phyloP scores from a whole-genome alignment of 306 rosid genomes.

The Mimosa pudica region DNA sequence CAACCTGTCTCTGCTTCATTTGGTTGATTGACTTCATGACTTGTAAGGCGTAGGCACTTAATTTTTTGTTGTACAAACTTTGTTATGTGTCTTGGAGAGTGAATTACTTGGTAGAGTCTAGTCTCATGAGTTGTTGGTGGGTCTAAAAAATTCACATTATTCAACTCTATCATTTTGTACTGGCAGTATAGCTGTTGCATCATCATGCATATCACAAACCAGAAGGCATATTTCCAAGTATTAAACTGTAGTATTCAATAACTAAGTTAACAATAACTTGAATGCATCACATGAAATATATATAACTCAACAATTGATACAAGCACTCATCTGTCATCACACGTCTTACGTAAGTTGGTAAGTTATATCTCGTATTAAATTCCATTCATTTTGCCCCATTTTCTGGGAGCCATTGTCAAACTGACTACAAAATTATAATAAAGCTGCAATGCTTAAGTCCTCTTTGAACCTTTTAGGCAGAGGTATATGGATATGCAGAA shows the following conservation, averaged over 20 bases:
- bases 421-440: not conserved
- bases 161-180: not conserved
- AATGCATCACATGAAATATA: not conserved
- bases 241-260: not conserved
- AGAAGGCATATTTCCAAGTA: not conserved
- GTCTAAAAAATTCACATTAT: too few relatives aligned
- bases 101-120: not conserved
- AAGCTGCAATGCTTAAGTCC: not conserved
- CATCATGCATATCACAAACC: not conserved
- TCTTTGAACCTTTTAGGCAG: not conserved
- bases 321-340: not conserved
- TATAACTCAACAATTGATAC: not conserved
- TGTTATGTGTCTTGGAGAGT: not conserved
- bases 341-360: not conserved
- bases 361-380: not conserved
- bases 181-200: constrained; percentile 1
- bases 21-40: not conserved
- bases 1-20: not conserved
- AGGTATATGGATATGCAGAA: not conserved
- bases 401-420: not conserved
- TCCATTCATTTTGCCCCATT: too few relatives aligned
- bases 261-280: not conserved
- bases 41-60: not conserved
- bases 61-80: not conserved
- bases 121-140: too few relatives aligned